These are phyloP conservation scores for Myotisia sp. DNA, from an alignment of 2,329 filamentous ascomycete genomes.

Conservation along the genomic window DNA sequence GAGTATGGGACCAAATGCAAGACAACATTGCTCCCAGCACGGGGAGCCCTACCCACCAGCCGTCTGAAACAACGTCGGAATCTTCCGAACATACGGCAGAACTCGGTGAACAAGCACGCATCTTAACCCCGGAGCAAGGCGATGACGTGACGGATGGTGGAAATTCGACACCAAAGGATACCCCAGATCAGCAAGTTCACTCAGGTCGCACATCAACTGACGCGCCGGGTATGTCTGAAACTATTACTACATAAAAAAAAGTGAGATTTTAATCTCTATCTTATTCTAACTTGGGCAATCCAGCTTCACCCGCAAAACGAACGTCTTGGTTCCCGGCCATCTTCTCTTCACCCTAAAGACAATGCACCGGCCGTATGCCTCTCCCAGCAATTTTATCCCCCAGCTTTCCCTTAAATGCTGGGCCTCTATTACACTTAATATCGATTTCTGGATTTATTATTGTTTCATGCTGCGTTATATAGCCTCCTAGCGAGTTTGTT, in stretches of 20 bases:
- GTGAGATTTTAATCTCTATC: constrained; percentile 2
- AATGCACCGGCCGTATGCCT: too few relatives aligned
- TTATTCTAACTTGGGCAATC: constrained; percentile 2
- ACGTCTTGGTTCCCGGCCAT: constrained; percentile 14
- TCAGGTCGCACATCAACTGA: constrained; percentile 5
- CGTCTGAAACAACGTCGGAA: not conserved
- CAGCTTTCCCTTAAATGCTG: too few relatives aligned
- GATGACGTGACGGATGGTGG: not conserved
- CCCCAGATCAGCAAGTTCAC: not conserved
- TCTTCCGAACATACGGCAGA: not conserved
- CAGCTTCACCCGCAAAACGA: constrained; percentile 12
- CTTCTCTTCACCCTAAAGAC: constrained; percentile 4
- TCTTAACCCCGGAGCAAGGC: not conserved
- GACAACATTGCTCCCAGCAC: constrained; percentile 31
- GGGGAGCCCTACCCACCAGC: constrained; percentile 1
- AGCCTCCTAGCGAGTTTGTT: too few relatives aligned
- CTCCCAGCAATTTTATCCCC: too few relatives aligned
- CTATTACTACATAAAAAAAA: constrained; percentile 5
- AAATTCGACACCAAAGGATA: constrained; percentile 2
- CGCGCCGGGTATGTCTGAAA: constrained; percentile 12
- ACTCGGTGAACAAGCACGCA: not conserved
- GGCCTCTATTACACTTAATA: too few relatives aligned
- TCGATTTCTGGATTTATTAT: too few relatives aligned
- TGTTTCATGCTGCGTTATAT: too few relatives aligned
- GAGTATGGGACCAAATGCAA: constrained; percentile 47